These are phyloP conservation scores for Gaertneriomyces semiglobifer DNA, from an alignment of 192 early-diverging fungal genomes.

Conservation along the genomic window DNA sequence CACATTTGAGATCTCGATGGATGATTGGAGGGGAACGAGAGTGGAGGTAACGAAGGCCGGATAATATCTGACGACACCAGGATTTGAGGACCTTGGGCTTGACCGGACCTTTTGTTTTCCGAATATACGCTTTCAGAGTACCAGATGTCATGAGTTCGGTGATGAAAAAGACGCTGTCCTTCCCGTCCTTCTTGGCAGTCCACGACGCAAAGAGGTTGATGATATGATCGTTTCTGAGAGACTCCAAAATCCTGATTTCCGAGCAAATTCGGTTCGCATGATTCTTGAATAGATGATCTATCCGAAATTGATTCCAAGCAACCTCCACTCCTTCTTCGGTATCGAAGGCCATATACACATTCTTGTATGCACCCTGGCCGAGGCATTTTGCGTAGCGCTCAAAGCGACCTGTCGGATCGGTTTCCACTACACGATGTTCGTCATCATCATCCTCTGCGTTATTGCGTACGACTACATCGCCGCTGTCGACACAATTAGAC, in stretches of 20 bases:
- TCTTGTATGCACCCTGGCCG: slow-evolving; percentile 83
- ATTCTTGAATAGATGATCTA: slow-evolving; percentile 41
- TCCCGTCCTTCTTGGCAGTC: slow-evolving; percentile 36
- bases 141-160: slow-evolving; percentile 89
- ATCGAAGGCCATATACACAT: slow-evolving; percentile 84
- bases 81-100: slow-evolving; percentile 73
- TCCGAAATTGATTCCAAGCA: slow-evolving; percentile 80
- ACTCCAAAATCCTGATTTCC: slow-evolving; percentile 70
- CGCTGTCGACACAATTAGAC: too few relatives aligned
- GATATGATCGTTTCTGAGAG: slow-evolving; percentile 75
- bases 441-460: slow-evolving; percentile 11
- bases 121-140: slow-evolving; percentile 73
- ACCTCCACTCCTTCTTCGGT: slow-evolving; percentile 86
- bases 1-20: slow-evolving; percentile 61
- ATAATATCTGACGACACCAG: slow-evolving; percentile 79
- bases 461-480: neutral
- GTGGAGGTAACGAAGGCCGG: slow-evolving; percentile 77
- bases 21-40: slow-evolving; percentile 76
- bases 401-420: slow-evolving; percentile 66
- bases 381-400: slow-evolving; percentile 56
- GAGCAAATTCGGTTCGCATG: slow-evolving; percentile 40
- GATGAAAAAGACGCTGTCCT: slow-evolving; percentile 74
- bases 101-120: slow-evolving; percentile 64
- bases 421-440: slow-evolving; percentile 28
- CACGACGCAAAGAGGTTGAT: slow-evolving; percentile 73